Evolutionary conservation across 139 green algal genomes (phyloP), one percentile per base, ranked within the genome.

Genomic region (Tetradesmus obliquus): DNA sequence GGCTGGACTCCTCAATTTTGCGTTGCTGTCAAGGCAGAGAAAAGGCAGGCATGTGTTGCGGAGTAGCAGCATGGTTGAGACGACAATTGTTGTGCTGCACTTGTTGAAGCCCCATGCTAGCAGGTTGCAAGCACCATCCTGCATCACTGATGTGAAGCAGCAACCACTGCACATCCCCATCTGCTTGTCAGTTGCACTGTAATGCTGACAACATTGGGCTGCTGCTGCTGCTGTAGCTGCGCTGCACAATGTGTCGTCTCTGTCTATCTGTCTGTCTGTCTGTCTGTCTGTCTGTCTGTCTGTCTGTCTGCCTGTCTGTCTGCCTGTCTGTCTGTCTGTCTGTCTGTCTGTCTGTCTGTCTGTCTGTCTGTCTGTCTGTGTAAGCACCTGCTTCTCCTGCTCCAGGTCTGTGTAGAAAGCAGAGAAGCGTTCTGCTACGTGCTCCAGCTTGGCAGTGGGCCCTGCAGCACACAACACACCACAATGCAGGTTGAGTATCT

Each of bases 331-430:
- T 0, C 32, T 45, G 32, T 45, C 32, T 45, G 32, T 45, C 32
- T 45, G 32, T 45, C 32, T 45, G 32, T 45, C 32, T 45, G 32
- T 45, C 32, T 45, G 32, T 45, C 32, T 45, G 32, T 45, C 32
- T 45, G 32, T 45, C 32, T 45, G 32, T 45, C 74, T 82, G n/a
- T 4, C 53, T 54, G 74, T 86, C 53, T 66, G 51, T 17, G 66
- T 24, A 62, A 17, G 76, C 74, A 94, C 93, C 93, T 96, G 94
- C 91, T 97, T 97, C 82, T 98, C 96, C 62, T 96, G 91, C 93
- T 98, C 96, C 8, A 98, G 92, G 90, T 97, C 96, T 2, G 90
- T 96, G 94, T 96, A 98, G 10, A 98, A 95, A 1, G 92, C 91
- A 0, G 95, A 93, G 88, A 98, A 98, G 4, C 95, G 91, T 87